Base-by-base conservation (phyloP, 495 filamentous ascomycete species). In the Aspergillus ostianus region DNA sequence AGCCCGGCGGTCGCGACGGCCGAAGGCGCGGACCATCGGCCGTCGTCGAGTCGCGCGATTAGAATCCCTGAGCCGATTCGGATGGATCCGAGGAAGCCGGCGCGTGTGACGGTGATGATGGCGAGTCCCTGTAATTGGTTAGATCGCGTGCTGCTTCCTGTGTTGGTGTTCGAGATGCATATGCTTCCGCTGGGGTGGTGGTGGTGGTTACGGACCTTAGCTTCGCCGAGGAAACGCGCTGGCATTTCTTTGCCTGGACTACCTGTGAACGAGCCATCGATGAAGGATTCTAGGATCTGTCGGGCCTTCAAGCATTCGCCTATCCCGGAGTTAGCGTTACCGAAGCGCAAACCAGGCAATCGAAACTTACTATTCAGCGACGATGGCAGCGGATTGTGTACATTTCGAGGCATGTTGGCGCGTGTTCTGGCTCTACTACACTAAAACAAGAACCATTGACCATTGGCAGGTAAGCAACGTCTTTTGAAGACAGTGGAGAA, bases 31-130 rank as follows among this genome's bases (percentile, higher is more conserved):
- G 90, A 93, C 94, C 94, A 98, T 53, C 81, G 81, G 44, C 92
- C 93, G 77, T 97, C 88, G 46, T 85, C 76, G 13, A 96, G 84
- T 48, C 93, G 87, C n/a, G 93, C 90, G 60, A 98, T 88, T 49
- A 98, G 91, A 26, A 98, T 76, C 0, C 94, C 94, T 53, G 91
- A 94, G 56, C 94, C 94, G 67, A 95, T 93, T 51, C 93, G 87
- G 46, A 81, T 87, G 6, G 91, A 92, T 27, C 92, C 91, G 53
- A 97, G 81, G 74, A 97, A 96, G 27, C 92, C 94, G 57, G 88
- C 88, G 79, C 95, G 94, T 70, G 94, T 78, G 49, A 97, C 90
- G 3, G 93, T 96, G 66, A 97, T 84, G 55, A 97, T 87, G 6
- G 90, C 94, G 52, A 97, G 85, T 64, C 93, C 93, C 91, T 95